phyloP scores from a whole-genome alignment of 148 eudicot genomes.

The Selenicereus undatus region DNA sequence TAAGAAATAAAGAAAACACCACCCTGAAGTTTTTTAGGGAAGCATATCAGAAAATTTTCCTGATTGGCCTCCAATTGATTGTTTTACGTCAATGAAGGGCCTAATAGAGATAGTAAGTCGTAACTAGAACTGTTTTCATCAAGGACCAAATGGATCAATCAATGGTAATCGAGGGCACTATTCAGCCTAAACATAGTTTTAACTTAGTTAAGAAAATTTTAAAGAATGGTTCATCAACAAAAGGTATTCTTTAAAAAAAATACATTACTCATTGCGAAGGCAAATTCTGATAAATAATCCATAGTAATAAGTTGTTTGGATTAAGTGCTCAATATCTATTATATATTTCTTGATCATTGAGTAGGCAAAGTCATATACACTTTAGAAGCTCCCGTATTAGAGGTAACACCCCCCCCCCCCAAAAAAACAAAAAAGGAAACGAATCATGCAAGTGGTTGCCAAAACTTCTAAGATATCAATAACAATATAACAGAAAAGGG shows the following conservation, averaged over 20 bases:
- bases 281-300: background rate
- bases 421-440: too few relatives aligned
- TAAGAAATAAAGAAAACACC: too few relatives aligned
- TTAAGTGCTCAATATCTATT: background rate
- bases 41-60: background rate
- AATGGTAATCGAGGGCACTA: background rate
- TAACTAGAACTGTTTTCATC: background rate
- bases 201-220: background rate
- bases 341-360: background rate
- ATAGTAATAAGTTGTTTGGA: background rate
- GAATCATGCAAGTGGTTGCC: background rate
- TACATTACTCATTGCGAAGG: background rate
- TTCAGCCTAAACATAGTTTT: background rate
- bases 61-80: background rate
- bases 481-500: background rate
- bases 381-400: background rate
- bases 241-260: too few relatives aligned
- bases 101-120: background rate
- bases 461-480: background rate
- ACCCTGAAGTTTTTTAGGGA: background rate
- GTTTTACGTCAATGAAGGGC: background rate
- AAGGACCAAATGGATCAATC: background rate
- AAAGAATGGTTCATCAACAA: background rate
- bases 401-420: background rate
- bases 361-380: background rate